These are phyloP conservation scores for Ailanthus altissimus DNA, from an alignment of 345 rosid genomes.

Conservation along the genomic window DNA sequence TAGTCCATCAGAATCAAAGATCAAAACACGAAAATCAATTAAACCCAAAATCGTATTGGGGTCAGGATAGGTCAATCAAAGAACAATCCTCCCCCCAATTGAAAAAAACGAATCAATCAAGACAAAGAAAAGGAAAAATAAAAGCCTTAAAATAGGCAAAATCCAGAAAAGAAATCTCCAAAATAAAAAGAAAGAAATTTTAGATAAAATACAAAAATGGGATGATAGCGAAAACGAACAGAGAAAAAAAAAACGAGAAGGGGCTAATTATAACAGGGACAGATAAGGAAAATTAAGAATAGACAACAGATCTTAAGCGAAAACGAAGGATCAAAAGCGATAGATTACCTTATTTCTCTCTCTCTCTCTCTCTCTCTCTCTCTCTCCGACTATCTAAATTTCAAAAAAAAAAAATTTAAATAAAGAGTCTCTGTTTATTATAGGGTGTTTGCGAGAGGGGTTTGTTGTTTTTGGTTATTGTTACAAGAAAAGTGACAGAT, in stretches of 20 bases:
- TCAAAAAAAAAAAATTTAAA: background rate
- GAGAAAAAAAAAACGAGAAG: background rate
- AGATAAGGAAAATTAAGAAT: background rate
- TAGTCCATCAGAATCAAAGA: conserved; percentile 39
- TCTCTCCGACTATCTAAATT: background rate
- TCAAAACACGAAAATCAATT: conserved; percentile 1
- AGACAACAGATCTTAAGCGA: conserved; percentile 14
- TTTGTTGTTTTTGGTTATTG: background rate
- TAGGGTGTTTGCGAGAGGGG: background rate
- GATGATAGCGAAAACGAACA: background rate
- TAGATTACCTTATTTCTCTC: conserved; percentile 17
- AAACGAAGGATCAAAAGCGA: conserved; percentile 3
- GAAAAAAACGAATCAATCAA: conserved; percentile 10
- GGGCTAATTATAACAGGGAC: background rate
- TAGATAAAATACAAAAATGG: conserved; percentile 3
- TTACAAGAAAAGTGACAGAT: background rate
- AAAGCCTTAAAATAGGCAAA: conserved; percentile 7
- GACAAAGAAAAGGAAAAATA: conserved; percentile 20
- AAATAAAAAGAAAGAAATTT: conserved; percentile 12
- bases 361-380: background rate
- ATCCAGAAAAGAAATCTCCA: background rate
- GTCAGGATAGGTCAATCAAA: no score
- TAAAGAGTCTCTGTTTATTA: no score
- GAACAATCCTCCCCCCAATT: conserved; percentile 7
- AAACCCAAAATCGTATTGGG: background rate